Conservation (phyloP, 352 stramenopile species). For the Phytophthora tubulina region DNA sequence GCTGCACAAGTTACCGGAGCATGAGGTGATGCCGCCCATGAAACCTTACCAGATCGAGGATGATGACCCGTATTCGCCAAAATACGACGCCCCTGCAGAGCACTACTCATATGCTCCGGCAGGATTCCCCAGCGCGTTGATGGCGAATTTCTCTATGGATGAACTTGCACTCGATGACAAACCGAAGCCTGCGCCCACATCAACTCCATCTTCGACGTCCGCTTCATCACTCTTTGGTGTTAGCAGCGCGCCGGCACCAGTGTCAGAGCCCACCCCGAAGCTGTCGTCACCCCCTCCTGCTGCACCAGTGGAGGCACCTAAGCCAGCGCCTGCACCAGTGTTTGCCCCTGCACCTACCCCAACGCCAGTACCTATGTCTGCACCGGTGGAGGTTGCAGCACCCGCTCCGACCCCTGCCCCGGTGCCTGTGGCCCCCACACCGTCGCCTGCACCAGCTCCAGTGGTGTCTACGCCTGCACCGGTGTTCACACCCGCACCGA, state of each 20-base stretch:
- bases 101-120: constrained; percentile 23
- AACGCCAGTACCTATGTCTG: constrained; percentile 19
- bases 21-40: constrained; percentile 40
- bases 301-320: constrained; percentile 16
- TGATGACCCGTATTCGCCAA: constrained; percentile 40
- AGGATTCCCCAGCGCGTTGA: constrained; percentile 47
- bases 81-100: constrained; percentile 25
- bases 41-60: constrained; percentile 50
- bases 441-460: constrained; percentile 4
- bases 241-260: constrained; percentile 14
- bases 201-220: constrained; percentile 24
- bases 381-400: constrained; percentile 4
- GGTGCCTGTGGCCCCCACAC: background rate
- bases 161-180: constrained; percentile 47
- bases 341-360: constrained; percentile 14
- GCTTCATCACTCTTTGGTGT: constrained; percentile 46
- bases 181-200: constrained; percentile 23
- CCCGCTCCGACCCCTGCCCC: constrained; percentile 6
- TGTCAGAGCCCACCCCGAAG: constrained; percentile 19
- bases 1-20: constrained; percentile 38
- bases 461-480: background rate
- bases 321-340: constrained; percentile 19
- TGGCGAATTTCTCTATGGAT: constrained; percentile 62
- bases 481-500: constrained; percentile 11
- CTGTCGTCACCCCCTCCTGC: constrained; percentile 14